Evolutionary conservation across 2,329 filamentous ascomycete species (phyloP), one percentile per base, ranked within the genome.

Genomic region (Nannizziopsis arthrosporioides): DNA sequence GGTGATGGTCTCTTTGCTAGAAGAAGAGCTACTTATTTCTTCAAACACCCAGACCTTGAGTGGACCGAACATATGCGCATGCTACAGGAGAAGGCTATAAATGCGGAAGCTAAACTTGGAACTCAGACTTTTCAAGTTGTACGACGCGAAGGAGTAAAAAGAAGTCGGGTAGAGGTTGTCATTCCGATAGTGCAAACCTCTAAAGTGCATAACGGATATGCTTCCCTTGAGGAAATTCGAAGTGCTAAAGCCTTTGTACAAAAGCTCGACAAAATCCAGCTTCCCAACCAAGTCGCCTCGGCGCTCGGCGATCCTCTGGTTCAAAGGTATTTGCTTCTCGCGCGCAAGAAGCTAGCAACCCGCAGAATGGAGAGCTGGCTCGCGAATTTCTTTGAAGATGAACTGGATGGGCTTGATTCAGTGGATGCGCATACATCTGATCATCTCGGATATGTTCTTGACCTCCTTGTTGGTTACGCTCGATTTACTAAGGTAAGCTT

Each of bases 281-380:
- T 88, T 36, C 87, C 87, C 0, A 88, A 84, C 53, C 87, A 94
- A 63, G 72, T 93, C 1, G 79, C 88, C 36, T 84, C 87, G 4
- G 79, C 85, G 3, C 69, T 93, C 11, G 77, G 76, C 1, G 84
- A 93, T 58, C 82, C 82, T 2, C 69, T 93, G 27, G 74, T 90
- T 1, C 85, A 90, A 61, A 92, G 90, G 59, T 76, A 72, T 47
- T 71, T 90, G 18, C 68, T 86, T 31, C 67, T 84, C n/a, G 67
- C 85, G 27, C 74, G 77, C 43, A 76, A 81, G 1, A 73, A 76
- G 32, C 65, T 59, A 60, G 61, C 70, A 75, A 56, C 55, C 31
- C 55, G 55, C 35, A 61, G 63, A 40, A 55, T 65, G 32, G 62
- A 65, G 52, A 64, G 63, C 46, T 68, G 63, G 66, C 53, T 69